Base-by-base conservation (phyloP, 306 rosid species). In the Canavalia ensiformis region DNA sequence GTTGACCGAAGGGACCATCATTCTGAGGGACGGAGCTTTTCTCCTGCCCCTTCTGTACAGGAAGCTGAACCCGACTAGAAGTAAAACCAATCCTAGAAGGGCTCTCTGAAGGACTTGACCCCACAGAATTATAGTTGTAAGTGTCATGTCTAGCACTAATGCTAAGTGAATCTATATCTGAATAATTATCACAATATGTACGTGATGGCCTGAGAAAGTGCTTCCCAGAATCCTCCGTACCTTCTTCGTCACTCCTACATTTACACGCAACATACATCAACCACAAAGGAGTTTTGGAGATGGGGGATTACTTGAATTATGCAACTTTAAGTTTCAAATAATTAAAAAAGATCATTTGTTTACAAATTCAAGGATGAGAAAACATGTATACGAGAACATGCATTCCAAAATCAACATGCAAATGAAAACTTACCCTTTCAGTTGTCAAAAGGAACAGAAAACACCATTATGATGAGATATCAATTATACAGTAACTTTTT, bases 201-300 rank as follows among this genome's bases (percentile, higher is more conserved):
- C 88, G 89, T 25, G 89, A 87, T 76, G 89, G 94, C 87, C 94
- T 83, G 86, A 76, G 86, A 82, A 81, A 75, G 82, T 85, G 92
- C 90, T 88, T 93, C 81, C 81, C 90, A 49, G 88, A 90, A 85
- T 93, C 92, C 80, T 87, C 96, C 8, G 60, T 82, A 83, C 89
- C 93, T 45, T 95, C 97, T 78, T 90, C 97, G 57, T 91, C 91
- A 42, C 94, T 89, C 96, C 99, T 95, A 83, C 90, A 83, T 44
- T 29, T 79, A 75, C 44, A 80, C 69, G 77, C 54, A 76, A 8
- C 42, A 49, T 41, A 44, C 69, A 64, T 79, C 84, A 81, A 42
- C 54, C 35, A 47, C 65, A 62, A 56, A 47, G 33, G 7, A 46
- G 37, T 10, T 3, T 47, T 8, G 11, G 4, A 5, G 25, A 55